A percentile compares a stretch with the other conserved stretches of the same genome.
Conservation (phyloP, 176 grass and related monocot species). For the Ampelocalamus luodianensis region DNA sequence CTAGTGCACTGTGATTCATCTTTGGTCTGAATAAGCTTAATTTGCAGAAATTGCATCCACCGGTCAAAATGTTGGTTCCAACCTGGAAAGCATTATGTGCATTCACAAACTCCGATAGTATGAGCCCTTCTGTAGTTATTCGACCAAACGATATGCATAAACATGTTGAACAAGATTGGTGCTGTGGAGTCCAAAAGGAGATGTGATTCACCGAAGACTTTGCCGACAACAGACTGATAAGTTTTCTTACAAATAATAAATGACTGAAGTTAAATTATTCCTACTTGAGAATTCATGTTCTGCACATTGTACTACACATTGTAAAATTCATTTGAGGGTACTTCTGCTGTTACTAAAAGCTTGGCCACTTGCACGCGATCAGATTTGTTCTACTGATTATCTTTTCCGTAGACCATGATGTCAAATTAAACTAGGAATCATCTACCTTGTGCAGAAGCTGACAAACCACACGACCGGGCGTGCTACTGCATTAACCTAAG, state of each 20-base stretch:
- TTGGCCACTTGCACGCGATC: neutral
- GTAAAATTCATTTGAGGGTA: neutral
- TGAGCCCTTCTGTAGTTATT: neutral
- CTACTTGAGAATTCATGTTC: neutral
- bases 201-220: slow-evolving; percentile 28
- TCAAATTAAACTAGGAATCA: neutral
- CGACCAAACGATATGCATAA: neutral
- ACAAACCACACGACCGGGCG: slow-evolving; percentile 13
- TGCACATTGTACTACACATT: neutral
- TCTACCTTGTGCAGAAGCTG: neutral
- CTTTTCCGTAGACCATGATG: neutral
- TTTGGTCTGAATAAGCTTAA: slow-evolving; percentile 10
- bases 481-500: slow-evolving; percentile 2
- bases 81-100: slow-evolving; percentile 67
- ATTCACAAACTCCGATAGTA: slow-evolving; percentile 35
- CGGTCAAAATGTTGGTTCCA: slow-evolving; percentile 65
- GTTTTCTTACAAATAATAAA: neutral
- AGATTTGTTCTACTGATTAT: slow-evolving; percentile 1
- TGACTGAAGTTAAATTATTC: neutral
- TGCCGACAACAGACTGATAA: slow-evolving; percentile 21
- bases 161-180: neutral
- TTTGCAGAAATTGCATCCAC: slow-evolving; percentile 62
- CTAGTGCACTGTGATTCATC: neutral
- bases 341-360: slow-evolving; percentile 17
- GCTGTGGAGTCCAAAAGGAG: neutral